phyloP scores from a whole-genome alignment of 495 filamentous ascomycete genomes.

The Corynascus novoguineensis region DNA sequence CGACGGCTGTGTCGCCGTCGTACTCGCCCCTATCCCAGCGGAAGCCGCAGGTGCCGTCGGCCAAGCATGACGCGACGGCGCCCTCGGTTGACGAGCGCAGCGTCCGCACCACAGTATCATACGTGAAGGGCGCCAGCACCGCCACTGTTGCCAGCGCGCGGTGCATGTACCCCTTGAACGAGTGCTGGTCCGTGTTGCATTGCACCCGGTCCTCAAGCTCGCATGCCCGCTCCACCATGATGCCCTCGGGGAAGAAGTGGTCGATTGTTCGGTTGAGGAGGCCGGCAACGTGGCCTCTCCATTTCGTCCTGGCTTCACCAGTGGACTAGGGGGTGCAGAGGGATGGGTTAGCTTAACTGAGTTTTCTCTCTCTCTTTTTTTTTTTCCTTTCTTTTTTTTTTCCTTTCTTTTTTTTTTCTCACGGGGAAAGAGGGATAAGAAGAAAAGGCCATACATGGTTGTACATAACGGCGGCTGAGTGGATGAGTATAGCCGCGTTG shows the following conservation, averaged over 20 bases:
- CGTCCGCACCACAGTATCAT: conserved; percentile 53
- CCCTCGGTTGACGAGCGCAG: conserved; percentile 59
- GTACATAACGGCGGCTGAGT: conserved; percentile 65
- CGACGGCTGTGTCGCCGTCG: conserved; percentile 49
- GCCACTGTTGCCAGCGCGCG: conserved; percentile 69
- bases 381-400: no score
- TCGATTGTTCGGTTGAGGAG: conserved; percentile 48
- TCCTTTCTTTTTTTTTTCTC: no score
- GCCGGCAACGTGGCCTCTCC: conserved; percentile 48
- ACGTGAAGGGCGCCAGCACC: conserved; percentile 64
- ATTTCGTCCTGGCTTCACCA: conserved; percentile 31
- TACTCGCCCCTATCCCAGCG: conserved; percentile 46
- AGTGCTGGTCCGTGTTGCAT: conserved; percentile 71
- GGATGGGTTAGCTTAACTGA: conserved; percentile 8
- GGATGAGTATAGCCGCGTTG: conserved; percentile 62
- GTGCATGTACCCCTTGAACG: conserved; percentile 84
- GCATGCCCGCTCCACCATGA: conserved; percentile 64
- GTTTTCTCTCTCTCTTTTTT: no score
- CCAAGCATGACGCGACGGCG: conserved; percentile 61
- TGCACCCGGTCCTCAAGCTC: conserved; percentile 42
- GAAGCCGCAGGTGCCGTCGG: conserved; percentile 61
- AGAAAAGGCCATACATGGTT: conserved; percentile 44
- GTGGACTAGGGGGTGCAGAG: conserved; percentile 35
- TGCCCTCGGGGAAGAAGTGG: conserved; percentile 51
- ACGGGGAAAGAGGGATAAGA: neutral